Evolutionary conservation across 2,329 filamentous ascomycete genomes (phyloP).

Genomic region (Trichoderma aggressivum): DNA sequence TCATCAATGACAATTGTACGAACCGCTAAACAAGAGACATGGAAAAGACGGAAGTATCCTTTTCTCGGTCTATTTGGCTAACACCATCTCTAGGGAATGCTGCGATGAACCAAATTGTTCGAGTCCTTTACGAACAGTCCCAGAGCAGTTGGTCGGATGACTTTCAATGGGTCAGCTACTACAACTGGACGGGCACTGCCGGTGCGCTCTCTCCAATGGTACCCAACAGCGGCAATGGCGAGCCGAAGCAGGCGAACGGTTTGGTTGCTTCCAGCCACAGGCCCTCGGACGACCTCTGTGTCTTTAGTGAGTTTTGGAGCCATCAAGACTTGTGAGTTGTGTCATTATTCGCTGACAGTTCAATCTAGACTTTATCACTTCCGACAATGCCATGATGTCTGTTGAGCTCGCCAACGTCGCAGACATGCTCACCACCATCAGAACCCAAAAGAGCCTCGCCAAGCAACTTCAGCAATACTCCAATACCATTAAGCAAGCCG

Average conservation of each 20-base stretch:
- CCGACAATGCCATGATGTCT: slow-evolving; percentile 39
- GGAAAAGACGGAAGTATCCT: too few relatives aligned
- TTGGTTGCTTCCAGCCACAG: slow-evolving; percentile 77
- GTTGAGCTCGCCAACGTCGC: slow-evolving; percentile 56
- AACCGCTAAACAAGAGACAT: not conserved
- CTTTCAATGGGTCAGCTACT: slow-evolving; percentile 29
- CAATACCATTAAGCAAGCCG: slow-evolving; percentile 67
- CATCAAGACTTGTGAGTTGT: too few relatives aligned
- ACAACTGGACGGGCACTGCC: slow-evolving; percentile 30
- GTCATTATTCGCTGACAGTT: not conserved
- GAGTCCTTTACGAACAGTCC: slow-evolving; percentile 27
- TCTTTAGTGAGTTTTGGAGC: slow-evolving; percentile 43
- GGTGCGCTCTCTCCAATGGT: slow-evolving; percentile 38
- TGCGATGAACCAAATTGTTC: slow-evolving; percentile 43
- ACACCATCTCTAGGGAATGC: slow-evolving; percentile 62
- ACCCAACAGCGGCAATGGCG: slow-evolving; percentile 68
- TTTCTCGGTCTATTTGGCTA: not conserved
- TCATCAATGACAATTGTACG: slow-evolving; percentile 48
- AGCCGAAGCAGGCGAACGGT: slow-evolving; percentile 72
- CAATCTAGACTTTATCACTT: slow-evolving; percentile 44
- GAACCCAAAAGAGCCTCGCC: slow-evolving; percentile 64
- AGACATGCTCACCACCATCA: slow-evolving; percentile 61
- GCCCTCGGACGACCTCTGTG: slow-evolving; percentile 79
- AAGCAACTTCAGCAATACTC: slow-evolving; percentile 37
- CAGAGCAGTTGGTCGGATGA: slow-evolving; percentile 27